A percentile compares a stretch with the other conserved stretches of the same genome.
Evolutionary conservation across 352 stramenopile species (phyloP).

Genomic region (Phytophthora pistaciae): DNA sequence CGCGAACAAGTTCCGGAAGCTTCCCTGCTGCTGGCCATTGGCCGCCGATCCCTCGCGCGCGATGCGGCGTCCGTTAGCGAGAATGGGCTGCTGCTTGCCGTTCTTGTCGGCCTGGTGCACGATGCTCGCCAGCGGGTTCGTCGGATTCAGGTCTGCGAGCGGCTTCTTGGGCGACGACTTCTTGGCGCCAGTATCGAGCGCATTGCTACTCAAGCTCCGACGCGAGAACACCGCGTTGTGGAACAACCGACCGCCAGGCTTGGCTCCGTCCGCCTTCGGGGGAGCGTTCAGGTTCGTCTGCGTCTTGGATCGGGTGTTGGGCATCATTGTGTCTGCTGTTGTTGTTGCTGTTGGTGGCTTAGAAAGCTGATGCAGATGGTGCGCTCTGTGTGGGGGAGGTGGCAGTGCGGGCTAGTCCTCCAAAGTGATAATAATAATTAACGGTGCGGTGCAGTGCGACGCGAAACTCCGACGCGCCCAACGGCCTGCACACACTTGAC

Average conservation of each 20-base stretch:
- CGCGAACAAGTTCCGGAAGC: constrained; percentile 70
- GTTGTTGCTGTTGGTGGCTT: not conserved
- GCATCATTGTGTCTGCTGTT: constrained; percentile 24
- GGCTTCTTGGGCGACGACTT: constrained; percentile 48
- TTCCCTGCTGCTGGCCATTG: constrained; percentile 50
- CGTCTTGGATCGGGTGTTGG: constrained; percentile 44
- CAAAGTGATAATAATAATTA: constrained; percentile 41
- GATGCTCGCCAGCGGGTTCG: constrained; percentile 62
- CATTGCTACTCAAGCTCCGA: constrained; percentile 61
- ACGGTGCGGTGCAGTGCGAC: not conserved
- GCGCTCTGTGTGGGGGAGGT: not conserved
- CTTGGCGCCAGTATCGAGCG: constrained; percentile 39
- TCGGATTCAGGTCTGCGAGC: constrained; percentile 45
- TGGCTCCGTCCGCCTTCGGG: constrained; percentile 39
- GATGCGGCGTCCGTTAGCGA: constrained; percentile 28
- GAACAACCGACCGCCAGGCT: constrained; percentile 48
- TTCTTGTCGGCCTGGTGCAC: constrained; percentile 75
- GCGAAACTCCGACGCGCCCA: not conserved
- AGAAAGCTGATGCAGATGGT: not conserved
- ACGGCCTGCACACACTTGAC: constrained; percentile 14
- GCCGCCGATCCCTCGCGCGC: constrained; percentile 34
- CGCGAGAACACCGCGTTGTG: constrained; percentile 76
- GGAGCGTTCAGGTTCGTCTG: constrained; percentile 24
- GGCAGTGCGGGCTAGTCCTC: constrained; percentile 19
- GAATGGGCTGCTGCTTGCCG: constrained; percentile 61